Evolutionary conservation across 2,329 filamentous ascomycete species (phyloP).

Genomic region (Penicillium sp.): DNA sequence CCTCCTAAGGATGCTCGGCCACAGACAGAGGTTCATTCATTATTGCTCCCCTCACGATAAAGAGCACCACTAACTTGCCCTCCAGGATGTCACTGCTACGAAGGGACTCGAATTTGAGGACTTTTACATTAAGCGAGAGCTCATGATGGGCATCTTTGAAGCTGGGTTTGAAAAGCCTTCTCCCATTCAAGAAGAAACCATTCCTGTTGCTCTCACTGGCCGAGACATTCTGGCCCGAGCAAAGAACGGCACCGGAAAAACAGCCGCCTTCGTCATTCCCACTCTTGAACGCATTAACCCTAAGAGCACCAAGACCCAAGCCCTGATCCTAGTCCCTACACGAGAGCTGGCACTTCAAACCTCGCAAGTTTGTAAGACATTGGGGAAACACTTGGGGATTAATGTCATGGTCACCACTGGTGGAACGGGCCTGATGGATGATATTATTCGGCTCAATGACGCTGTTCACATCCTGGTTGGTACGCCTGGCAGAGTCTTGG

Average conservation of each 20-base stretch:
- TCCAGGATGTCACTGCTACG: constrained; percentile 92
- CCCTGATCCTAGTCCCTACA: constrained; percentile 92
- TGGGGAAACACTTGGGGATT: constrained; percentile 94
- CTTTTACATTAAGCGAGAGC: constrained; percentile 88
- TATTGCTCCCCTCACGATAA: constrained; percentile 3
- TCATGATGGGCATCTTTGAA: constrained; percentile 99
- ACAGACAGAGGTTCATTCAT: constrained; percentile 49
- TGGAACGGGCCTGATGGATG: constrained; percentile 90
- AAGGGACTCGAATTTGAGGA: constrained; percentile 98
- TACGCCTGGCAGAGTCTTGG: constrained; percentile 92
- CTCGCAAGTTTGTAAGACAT: constrained; percentile 97
- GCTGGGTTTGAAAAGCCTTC: constrained; percentile 98
- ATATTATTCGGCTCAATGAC: constrained; percentile 92
- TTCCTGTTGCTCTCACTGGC: constrained; percentile 92
- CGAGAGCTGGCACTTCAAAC: constrained; percentile 97
- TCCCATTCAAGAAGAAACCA: constrained; percentile 98
- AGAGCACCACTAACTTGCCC: constrained; percentile 19
- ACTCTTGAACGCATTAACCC: constrained; percentile 94
- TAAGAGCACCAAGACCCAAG: constrained; percentile 94
- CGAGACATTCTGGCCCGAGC: constrained; percentile 93
- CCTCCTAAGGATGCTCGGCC: constrained; percentile 51
- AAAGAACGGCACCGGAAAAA: constrained; percentile 99
- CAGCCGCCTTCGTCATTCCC: constrained; percentile 95
- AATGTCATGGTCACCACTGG: constrained; percentile 99
- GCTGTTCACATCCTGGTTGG: constrained; percentile 97